These are phyloP conservation scores for Colletotrichum navitas DNA, from an alignment of 2,329 filamentous ascomycete genomes.

Conservation along the genomic window DNA sequence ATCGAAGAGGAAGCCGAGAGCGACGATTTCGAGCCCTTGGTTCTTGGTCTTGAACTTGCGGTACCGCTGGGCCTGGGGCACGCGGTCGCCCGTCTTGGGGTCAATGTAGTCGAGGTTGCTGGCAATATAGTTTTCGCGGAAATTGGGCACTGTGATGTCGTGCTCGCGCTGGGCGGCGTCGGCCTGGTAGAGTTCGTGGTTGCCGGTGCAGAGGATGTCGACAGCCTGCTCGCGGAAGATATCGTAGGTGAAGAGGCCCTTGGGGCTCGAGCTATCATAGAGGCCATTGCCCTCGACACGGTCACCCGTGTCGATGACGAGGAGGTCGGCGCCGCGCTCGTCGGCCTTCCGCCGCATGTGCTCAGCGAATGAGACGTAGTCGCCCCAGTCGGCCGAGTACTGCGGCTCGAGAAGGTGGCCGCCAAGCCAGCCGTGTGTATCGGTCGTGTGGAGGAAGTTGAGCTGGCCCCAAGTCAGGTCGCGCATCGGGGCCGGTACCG, in stretches of 20 bases:
- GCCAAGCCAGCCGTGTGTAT: conserved; percentile 95
- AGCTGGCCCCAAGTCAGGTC: conserved; percentile 92
- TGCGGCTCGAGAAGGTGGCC: conserved; percentile 95
- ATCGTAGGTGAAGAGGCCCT: conserved; percentile 89
- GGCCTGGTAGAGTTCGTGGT: conserved; percentile 92
- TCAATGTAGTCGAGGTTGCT: conserved; percentile 94
- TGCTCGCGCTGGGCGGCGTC: conserved; percentile 85
- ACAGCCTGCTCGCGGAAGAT: conserved; percentile 87
- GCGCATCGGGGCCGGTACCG: conserved; percentile 84
- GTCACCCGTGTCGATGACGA: conserved; percentile 97
- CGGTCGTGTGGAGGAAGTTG: conserved; percentile 97
- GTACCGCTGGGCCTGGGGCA: conserved; percentile 84
- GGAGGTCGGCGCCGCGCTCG: conserved; percentile 80
- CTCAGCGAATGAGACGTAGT: conserved; percentile 92
- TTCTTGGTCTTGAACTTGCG: conserved; percentile 94
- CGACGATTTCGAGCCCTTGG: conserved; percentile 83
- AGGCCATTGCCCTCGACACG: conserved; percentile 94
- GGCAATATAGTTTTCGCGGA: conserved; percentile 83
- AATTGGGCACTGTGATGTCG: conserved; percentile 84
- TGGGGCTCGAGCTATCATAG: conserved; percentile 89
- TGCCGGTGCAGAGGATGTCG: conserved; percentile 88
- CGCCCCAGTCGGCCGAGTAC: conserved; percentile 97
- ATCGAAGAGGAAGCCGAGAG: conserved; percentile 95
- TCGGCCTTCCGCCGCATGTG: conserved; percentile 86
- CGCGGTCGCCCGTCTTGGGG: conserved; percentile 75